phyloP scores from a whole-genome alignment of 129 eudicot genomes.

The Scalesia atractyloides region DNA sequence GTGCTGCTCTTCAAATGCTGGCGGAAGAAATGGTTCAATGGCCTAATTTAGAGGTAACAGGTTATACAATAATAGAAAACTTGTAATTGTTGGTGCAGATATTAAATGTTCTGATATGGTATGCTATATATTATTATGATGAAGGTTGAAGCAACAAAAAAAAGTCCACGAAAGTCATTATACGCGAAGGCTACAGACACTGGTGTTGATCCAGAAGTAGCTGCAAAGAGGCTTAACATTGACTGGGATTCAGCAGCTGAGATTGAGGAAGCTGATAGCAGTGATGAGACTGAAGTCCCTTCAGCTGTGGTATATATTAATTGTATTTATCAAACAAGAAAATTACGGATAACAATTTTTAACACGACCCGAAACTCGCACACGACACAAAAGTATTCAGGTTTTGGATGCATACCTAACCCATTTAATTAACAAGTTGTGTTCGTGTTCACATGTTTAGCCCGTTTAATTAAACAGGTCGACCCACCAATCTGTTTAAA shows the following conservation, averaged over 20 bases:
- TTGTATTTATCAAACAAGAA: neutral
- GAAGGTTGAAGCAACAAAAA: conserved; percentile 69
- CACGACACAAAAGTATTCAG: too few species aligned
- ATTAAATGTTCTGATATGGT: neutral
- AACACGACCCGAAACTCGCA: too few species aligned
- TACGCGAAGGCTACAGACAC: conserved; percentile 87
- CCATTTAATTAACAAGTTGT: too few species aligned
- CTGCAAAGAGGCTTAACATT: conserved; percentile 83
- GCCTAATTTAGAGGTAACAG: conserved; percentile 89
- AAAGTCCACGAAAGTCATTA: conserved; percentile 50
- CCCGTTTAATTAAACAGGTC: too few species aligned
- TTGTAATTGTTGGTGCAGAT: neutral
- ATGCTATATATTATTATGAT: conserved; percentile 9
- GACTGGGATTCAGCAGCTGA: conserved; percentile 97
- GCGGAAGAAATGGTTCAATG: conserved; percentile 90
- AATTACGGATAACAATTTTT: too few species aligned
- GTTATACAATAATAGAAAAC: neutral
- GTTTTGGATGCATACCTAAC: too few species aligned
- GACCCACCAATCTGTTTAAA: too few species aligned
- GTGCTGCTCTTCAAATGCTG: conserved; percentile 68
- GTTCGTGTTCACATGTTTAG: too few species aligned
- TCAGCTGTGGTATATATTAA: conserved; percentile 53
- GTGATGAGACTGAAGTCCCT: conserved; percentile 75
- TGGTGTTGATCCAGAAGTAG: conserved; percentile 73
- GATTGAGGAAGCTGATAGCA: conserved; percentile 55